Evolutionary conservation across 768 basidiomycete genomes (phyloP), one percentile per base, ranked within the genome.

Genomic region (Boletellus sp.): DNA sequence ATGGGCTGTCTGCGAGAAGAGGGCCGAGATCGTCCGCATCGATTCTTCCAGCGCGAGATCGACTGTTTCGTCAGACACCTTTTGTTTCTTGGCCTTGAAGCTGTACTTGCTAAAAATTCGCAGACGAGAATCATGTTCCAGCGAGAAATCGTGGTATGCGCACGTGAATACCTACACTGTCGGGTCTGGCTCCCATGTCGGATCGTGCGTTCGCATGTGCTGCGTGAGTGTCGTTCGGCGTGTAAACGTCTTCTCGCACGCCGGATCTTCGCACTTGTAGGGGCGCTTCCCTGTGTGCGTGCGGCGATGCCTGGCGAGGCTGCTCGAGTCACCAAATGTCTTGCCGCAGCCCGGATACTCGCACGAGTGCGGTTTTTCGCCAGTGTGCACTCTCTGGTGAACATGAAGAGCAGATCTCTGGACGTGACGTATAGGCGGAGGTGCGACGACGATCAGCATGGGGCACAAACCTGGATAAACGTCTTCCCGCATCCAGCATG

Each of bases 321-420:
- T 90, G 61, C 90, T 92, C 4, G 92, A 94, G 65, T 95, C 92
- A 41, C 88, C 84, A 70, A 94, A 95, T 1, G 87, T 88, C 72
- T 88, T 91, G 42, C 78, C 80, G 67, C 92, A 95, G 8, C 82
- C 87, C 3, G 87, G 87, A 65, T 92, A 91, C 72, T 91, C 89
- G 71, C 93, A 95, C 42, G 76, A 80, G 66, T 95, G 93, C 10
- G 93, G 93, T 60, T 91, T 90, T 72, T 95, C 93, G 34, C 93
- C 93, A 5, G 93, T 94, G 64, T 95, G 93, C 3, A 92, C 90
- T 17, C 93, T 84, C 44, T 78, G 75, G 66, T 95, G 93, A 2
- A 95, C 92, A 53, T 90, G 89, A 50, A 95, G 73, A 23, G 92
- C 92, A 17, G 91, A 94, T 47, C 90, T 83, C 88, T 95, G 66